These are phyloP conservation scores for Colletotrichum brevisporum DNA, from an alignment of 2,329 filamentous ascomycete genomes.

Conservation along the genomic window DNA sequence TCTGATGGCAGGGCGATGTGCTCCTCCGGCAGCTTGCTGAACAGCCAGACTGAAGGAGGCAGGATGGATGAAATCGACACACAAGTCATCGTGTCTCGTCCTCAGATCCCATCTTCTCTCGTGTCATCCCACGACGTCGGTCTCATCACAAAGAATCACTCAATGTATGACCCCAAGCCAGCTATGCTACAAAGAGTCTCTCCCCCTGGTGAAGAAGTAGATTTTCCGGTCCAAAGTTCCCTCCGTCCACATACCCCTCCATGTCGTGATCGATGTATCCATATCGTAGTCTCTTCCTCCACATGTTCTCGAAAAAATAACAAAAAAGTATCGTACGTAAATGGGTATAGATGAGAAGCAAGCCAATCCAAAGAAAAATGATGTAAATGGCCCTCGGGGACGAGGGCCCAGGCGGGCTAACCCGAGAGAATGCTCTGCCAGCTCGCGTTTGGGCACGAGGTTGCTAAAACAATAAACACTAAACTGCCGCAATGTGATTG, in stretches of 20 bases:
- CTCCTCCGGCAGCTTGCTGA: background rate
- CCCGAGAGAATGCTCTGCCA: slow-evolving; percentile 37
- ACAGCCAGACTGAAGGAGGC: background rate
- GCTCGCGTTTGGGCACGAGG: slow-evolving; percentile 23
- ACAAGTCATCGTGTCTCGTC: slow-evolving; percentile 18
- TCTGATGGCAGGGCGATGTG: slow-evolving; percentile 9
- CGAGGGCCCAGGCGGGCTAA: slow-evolving; percentile 9
- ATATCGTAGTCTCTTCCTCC: slow-evolving; percentile 31
- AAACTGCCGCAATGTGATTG: slow-evolving; percentile 26
- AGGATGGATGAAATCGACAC: background rate
- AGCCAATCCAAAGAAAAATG: slow-evolving; percentile 36
- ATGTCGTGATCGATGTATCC: slow-evolving; percentile 37
- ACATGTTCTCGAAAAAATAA: slow-evolving; percentile 24
- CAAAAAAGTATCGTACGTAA: slow-evolving; percentile 41
- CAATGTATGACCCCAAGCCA: slow-evolving; percentile 12
- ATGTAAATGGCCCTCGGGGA: slow-evolving; percentile 22
- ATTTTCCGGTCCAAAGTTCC: slow-evolving; percentile 31
- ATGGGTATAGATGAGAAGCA: slow-evolving; percentile 43
- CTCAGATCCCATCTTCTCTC: background rate
- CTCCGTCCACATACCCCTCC: slow-evolving; percentile 14
- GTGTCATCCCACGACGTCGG: background rate
- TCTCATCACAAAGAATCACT: background rate
- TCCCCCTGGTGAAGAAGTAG: slow-evolving; percentile 13
- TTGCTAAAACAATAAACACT: slow-evolving; percentile 42
- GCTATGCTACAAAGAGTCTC: slow-evolving; percentile 8